phyloP scores from a whole-genome alignment of 495 filamentous ascomycete species.

The Xylona heveae region DNA sequence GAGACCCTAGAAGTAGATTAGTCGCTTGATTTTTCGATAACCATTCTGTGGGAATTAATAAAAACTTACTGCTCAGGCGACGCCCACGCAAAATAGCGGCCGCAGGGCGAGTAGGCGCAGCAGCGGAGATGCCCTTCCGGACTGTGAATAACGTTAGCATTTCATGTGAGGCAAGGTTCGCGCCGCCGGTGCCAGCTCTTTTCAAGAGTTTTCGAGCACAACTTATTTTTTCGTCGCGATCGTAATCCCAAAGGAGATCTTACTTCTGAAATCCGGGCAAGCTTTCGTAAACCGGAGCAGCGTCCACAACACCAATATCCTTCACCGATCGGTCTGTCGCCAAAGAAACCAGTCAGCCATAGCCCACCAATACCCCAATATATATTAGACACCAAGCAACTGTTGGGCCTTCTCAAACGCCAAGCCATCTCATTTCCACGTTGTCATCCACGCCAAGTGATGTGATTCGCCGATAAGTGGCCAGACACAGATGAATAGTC shows the following conservation, averaged over 20 bases:
- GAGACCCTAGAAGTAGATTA: constrained; percentile 33
- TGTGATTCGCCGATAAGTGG: no score
- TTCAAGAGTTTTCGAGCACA: no score
- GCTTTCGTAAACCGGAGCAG: constrained; percentile 66
- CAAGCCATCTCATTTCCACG: no score
- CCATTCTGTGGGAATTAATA: constrained; percentile 2
- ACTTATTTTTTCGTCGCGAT: background rate
- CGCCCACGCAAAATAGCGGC: constrained; percentile 89
- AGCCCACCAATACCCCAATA: background rate
- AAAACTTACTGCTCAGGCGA: constrained; percentile 49
- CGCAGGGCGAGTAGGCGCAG: constrained; percentile 82
- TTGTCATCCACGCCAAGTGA: no score
- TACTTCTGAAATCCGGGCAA: constrained; percentile 63
- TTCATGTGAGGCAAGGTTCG: no score
- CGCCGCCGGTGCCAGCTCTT: no score
- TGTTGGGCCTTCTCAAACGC: no score
- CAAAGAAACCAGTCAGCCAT: constrained; percentile 3
- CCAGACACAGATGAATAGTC: no score
- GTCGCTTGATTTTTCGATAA: background rate
- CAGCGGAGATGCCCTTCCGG: constrained; percentile 90
- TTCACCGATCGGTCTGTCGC: constrained; percentile 69
- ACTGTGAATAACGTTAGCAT: no score
- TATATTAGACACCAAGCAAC: no score
- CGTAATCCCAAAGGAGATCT: constrained; percentile 4
- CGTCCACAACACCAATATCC: constrained; percentile 82